Percentiles rank a stretch among this genome's conserved stretches.
phyloP scores from a whole-genome alignment of 495 filamentous ascomycete species.

The Penicillium desertorum region DNA sequence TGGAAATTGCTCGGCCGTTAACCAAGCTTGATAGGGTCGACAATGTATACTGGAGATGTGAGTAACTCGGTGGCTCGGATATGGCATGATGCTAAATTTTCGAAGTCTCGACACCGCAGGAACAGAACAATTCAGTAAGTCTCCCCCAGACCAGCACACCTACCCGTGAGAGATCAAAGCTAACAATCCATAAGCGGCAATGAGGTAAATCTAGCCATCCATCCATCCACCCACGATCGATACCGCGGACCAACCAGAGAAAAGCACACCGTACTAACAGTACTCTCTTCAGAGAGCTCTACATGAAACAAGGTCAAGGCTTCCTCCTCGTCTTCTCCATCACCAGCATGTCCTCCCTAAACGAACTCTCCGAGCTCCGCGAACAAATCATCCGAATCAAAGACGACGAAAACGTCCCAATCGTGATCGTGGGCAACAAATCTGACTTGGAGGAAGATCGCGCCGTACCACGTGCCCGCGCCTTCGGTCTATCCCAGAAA shows the following conservation, averaged over 20 bases:
- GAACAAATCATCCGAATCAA: conserved; percentile 98
- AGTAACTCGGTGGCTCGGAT: conserved; percentile 27
- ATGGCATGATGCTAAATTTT: conserved; percentile 8
- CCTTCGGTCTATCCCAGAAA: conserved; percentile 80
- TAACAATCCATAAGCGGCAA: conserved; percentile 56
- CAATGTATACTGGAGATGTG: conserved; percentile 98
- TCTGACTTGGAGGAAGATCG: conserved; percentile 92
- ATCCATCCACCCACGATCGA: neutral
- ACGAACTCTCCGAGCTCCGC: conserved; percentile 82
- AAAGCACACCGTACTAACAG: conserved; percentile 14
- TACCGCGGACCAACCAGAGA: conserved; percentile 8
- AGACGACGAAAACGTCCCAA: conserved; percentile 84
- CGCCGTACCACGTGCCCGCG: conserved; percentile 74
- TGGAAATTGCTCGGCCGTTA: conserved; percentile 18
- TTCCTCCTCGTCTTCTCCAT: conserved; percentile 98
- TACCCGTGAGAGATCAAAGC: conserved; percentile 15
- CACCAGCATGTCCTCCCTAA: conserved; percentile 79
- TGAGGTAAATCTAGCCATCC: conserved; percentile 55
- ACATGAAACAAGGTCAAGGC: conserved; percentile 96
- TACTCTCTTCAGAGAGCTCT: conserved; percentile 67
- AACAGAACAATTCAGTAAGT: conserved; percentile 96
- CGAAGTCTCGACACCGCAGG: conserved; percentile 89
- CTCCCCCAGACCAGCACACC: conserved; percentile 17
- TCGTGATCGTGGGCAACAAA: conserved; percentile 98
- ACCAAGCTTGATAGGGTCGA: conserved; percentile 63